phyloP scores from a whole-genome alignment of 768 basidiomycete genomes.

The Naematelia aurantialba region DNA sequence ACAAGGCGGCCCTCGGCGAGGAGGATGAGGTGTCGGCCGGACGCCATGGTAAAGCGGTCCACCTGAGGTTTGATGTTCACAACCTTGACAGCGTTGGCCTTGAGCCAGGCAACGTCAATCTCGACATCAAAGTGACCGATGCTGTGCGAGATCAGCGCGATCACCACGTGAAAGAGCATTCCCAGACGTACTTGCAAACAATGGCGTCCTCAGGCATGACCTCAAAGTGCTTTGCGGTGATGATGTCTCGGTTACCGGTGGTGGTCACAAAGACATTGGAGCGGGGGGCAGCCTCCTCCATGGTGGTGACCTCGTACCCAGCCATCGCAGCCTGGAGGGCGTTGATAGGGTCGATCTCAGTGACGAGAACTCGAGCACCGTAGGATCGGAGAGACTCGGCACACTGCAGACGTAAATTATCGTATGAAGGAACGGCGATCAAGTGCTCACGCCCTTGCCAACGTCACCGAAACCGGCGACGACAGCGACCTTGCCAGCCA shows the following conservation, averaged over 20 bases:
- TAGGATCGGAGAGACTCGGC: constrained; percentile 96
- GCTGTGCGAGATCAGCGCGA: constrained; percentile 24
- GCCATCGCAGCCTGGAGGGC: constrained; percentile 99
- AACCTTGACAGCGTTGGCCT: constrained; percentile 75
- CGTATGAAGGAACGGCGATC: background rate
- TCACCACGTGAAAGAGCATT: background rate
- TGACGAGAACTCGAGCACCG: constrained; percentile 90
- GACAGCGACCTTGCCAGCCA: constrained; percentile 98
- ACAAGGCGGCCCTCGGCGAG: constrained; percentile 98
- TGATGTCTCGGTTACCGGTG: constrained; percentile 98
- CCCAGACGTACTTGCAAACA: constrained; percentile 84
- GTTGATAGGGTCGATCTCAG: constrained; percentile 99
- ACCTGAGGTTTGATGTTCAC: constrained; percentile 98
- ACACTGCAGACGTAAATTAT: constrained; percentile 59
- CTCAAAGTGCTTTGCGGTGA: constrained; percentile 82
- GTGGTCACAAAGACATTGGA: constrained; percentile 94
- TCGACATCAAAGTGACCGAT: constrained; percentile 57
- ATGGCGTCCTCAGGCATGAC: constrained; percentile 98
- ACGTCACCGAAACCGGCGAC: constrained; percentile 99
- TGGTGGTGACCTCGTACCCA: constrained; percentile 96
- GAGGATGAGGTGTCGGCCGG: constrained; percentile 90
- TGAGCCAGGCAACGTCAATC: constrained; percentile 98
- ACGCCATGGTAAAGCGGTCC: constrained; percentile 89
- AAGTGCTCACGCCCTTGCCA: constrained; percentile 84
- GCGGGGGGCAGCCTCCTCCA: constrained; percentile 91